Evolutionary conservation across 768 basidiomycete genomes (phyloP).

Genomic region (Goffeauzyma gilvescens): DNA sequence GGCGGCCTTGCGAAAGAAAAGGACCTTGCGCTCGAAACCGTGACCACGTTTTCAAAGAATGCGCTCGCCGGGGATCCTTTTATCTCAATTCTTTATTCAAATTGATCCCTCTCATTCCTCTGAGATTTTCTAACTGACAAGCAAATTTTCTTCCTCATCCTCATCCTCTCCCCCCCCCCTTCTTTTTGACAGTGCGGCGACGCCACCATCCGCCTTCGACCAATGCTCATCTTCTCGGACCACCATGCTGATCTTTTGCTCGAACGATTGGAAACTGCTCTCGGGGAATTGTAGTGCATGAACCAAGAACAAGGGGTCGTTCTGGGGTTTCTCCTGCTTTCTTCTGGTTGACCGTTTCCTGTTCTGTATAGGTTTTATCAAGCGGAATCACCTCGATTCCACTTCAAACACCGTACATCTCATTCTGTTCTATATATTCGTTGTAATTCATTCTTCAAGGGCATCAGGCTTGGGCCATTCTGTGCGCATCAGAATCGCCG

Average conservation of each 20-base stretch:
- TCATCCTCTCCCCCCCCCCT: no score
- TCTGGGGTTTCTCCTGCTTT: no score
- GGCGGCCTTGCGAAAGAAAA: no score
- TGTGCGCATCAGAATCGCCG: no score
- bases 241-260: conserved; percentile 25
- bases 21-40: no score
- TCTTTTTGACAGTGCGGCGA: conserved; percentile 20
- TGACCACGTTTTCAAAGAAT: no score
- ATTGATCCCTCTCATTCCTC: neutral
- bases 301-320: no score
- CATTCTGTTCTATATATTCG: neutral
- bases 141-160: neutral
- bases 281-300: conserved; percentile 13
- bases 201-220: conserved; percentile 23
- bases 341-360: no score
- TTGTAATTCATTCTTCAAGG: neutral
- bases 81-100: neutral
- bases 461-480: neutral
- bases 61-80: no score
- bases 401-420: neutral
- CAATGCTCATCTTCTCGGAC: conserved; percentile 32
- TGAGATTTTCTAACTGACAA: neutral
- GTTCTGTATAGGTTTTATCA: no score
- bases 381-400: neutral
- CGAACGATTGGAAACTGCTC: conserved; percentile 12